Evolutionary conservation across 257 asterid genomes (phyloP).

Genomic region (Forsythia viridissima): DNA sequence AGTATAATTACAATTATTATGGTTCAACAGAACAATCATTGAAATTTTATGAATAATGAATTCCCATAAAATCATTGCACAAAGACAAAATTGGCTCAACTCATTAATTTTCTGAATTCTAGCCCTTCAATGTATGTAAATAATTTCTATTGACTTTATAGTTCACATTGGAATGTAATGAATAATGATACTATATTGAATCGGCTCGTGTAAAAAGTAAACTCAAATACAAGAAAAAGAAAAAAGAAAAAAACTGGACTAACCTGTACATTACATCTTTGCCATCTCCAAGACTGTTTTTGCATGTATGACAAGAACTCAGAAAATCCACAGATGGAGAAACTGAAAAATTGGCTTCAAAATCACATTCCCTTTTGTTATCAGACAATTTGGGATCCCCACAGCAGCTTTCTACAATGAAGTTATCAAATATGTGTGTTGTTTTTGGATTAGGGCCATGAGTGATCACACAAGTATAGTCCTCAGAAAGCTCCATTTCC

Average conservation of each 20-base stretch:
- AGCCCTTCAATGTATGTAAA: neutral
- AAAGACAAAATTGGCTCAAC: neutral
- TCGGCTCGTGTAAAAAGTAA: no score
- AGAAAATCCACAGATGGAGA: slow-evolving; percentile 39
- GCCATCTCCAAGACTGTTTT: slow-evolving; percentile 48
- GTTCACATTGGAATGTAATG: neutral
- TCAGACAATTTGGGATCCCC: slow-evolving; percentile 31
- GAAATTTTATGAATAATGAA: neutral
- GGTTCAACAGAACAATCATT: slow-evolving; percentile 17
- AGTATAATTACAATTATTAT: slow-evolving; percentile 28
- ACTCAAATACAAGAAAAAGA: neutral
- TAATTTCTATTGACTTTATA: neutral
- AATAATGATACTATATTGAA: neutral
- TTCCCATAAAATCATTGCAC: neutral
- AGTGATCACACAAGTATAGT: slow-evolving; percentile 85
- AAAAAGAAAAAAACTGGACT: neutral
- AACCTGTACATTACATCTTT: slow-evolving; percentile 79
- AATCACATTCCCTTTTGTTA: slow-evolving; percentile 22
- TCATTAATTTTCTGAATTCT: neutral
- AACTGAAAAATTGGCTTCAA: slow-evolving; percentile 17
- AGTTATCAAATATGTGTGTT: slow-evolving; percentile 77
- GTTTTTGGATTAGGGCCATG: slow-evolving; percentile 91
- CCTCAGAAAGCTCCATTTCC: slow-evolving; percentile 96
- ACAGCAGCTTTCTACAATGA: slow-evolving; percentile 63
- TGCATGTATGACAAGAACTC: slow-evolving; percentile 61